A percentile compares a stretch with the other conserved stretches of the same genome.
Evolutionary conservation across 2,329 filamentous ascomycete species (phyloP).

Genomic region (Fusarium mundagurra): DNA sequence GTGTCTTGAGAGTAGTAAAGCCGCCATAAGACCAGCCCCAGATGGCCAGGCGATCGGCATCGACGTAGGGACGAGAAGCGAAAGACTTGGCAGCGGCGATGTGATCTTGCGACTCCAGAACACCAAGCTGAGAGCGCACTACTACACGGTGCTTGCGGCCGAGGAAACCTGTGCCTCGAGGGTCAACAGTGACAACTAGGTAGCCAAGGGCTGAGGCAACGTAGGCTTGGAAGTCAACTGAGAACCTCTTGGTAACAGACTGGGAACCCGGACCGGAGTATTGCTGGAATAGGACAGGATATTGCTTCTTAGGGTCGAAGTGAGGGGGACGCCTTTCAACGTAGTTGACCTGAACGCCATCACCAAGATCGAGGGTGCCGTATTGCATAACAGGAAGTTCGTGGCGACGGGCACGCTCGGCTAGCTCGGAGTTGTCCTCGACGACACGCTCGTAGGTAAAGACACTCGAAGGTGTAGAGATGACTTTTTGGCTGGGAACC

Average conservation of each 20-base stretch:
- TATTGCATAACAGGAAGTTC: constrained; percentile 87
- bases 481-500: constrained; percentile 90
- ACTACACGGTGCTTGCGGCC: constrained; percentile 85
- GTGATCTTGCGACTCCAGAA: constrained; percentile 88
- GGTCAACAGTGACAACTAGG: constrained; percentile 93
- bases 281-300: constrained; percentile 93
- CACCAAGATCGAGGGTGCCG: constrained; percentile 81
- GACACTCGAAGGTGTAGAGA: constrained; percentile 79
- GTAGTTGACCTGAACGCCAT: constrained; percentile 75
- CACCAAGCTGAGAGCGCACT: constrained; percentile 84
- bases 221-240: constrained; percentile 90
- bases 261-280: constrained; percentile 97
- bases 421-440: constrained; percentile 80
- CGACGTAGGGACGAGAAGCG: constrained; percentile 83
- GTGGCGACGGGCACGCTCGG: constrained; percentile 74
- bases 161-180: constrained; percentile 89
- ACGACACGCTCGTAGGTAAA: constrained; percentile 74
- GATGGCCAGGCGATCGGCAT: constrained; percentile 83
- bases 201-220: constrained; percentile 88
- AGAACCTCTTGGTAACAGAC: constrained; percentile 81
- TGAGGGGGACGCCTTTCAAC: constrained; percentile 90
- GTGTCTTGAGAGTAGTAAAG: constrained; percentile 92
- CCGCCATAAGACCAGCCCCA: constrained; percentile 99
- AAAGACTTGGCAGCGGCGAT: constrained; percentile 90
- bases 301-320: constrained; percentile 84